Evolutionary conservation across 2,329 filamentous ascomycete species (phyloP), one percentile per base, ranked within the genome.

Genomic region (Meredithiella fracta): DNA sequence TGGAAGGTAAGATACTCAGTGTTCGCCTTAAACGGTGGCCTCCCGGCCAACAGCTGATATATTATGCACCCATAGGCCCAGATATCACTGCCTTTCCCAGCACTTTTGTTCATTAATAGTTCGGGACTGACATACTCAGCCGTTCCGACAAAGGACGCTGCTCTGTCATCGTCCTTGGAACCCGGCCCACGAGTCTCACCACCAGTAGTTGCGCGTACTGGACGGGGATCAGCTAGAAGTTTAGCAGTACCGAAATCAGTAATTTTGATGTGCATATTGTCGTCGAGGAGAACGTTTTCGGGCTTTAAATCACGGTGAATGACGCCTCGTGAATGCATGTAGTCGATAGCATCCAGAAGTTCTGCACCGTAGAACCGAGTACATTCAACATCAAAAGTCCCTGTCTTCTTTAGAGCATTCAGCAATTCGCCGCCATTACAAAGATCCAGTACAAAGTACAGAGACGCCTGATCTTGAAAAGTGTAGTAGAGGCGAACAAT

Each of bases 231-330:
- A 14, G 44, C 15, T 49, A 98, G 73, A 60, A 98, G 80, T 67
- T 96, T 97, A n/a, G 92, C 92, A 0, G 92, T 98, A 44, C 92
- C 92, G 65, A 98, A 98, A 69, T 98, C 92, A 6, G 92, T 98
- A 61, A 98, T 96, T 67, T 98, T 98, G 69, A 97, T 83, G 64
- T 97, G 88, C 86, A 96, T 94, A 64, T 94, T 85, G 61, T 90
- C 85, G 67, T 98, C 92, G 38, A 98, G 74, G 5, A 98, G 77
- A 3, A 98, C 90, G 62, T 98, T 98, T 67, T 98, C 92, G 0
- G 92, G 92, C 65, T 98, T 98, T 61, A 98, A 69, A 66, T 98
- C 92, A 61, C 92, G 85, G 68, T 98, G 92, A 59, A 98, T 97
- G 23, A 98, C 89, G 22, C 91, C 92, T 60, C 88, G 81, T 44